A percentile compares a stretch with the other conserved stretches of the same genome.
Evolutionary conservation across 2,329 filamentous ascomycete species (phyloP).

Genomic region (Arthrobotrys iridis): DNA sequence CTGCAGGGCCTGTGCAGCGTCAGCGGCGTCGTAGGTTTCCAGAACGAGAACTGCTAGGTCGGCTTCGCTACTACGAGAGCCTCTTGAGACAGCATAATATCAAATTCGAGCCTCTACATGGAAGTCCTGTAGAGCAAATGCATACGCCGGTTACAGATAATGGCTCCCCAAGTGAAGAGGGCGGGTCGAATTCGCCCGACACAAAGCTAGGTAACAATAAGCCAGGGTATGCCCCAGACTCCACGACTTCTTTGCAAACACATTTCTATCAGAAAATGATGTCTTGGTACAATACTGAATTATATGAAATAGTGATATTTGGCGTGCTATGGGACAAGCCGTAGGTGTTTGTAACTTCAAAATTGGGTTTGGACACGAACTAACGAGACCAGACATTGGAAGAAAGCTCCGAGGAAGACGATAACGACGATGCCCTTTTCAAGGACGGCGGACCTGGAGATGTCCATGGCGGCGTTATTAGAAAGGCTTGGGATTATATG

Average conservation of each 20-base stretch:
- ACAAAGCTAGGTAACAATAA: too few species aligned
- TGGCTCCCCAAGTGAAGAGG: constrained; percentile 59
- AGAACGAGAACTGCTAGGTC: constrained; percentile 75
- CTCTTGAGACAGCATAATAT: constrained; percentile 74
- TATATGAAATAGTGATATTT: constrained; percentile 65
- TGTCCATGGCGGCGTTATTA: constrained; percentile 62
- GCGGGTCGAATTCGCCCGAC: too few species aligned
- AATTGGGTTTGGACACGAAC: neutral
- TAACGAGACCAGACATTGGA: neutral
- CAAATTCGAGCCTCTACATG: constrained; percentile 73
- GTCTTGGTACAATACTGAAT: too few species aligned
- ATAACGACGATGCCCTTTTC: constrained; percentile 56
- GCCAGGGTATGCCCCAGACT: too few species aligned
- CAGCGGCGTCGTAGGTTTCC: constrained; percentile 68
- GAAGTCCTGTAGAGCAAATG: constrained; percentile 61
- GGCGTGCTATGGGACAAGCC: constrained; percentile 64
- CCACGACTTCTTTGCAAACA: too few species aligned
- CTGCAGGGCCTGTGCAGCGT: constrained; percentile 69
- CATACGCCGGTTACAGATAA: constrained; percentile 58
- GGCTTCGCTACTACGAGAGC: constrained; percentile 74
- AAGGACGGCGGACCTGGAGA: constrained; percentile 58
- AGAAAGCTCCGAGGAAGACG: constrained; percentile 50
- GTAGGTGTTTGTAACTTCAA: constrained; percentile 59
- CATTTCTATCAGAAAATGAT: too few species aligned
- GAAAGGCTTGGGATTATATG: constrained; percentile 64